Evolutionary conservation across 2,329 filamentous ascomycete genomes (phyloP).

Genomic region (Purpureocillium takamizusanense): DNA sequence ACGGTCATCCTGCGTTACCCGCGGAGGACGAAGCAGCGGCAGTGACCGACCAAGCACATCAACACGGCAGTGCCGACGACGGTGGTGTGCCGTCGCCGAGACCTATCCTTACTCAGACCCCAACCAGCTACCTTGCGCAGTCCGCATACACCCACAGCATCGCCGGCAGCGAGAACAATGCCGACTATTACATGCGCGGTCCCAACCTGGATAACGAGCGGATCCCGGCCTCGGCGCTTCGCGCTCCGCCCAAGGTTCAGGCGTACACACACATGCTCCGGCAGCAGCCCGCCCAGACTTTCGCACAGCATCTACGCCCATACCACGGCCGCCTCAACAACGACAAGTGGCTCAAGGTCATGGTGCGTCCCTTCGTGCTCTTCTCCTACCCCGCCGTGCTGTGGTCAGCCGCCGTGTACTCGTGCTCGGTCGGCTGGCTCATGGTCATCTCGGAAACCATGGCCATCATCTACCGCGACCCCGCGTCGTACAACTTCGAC

Average conservation of each 20-base stretch:
- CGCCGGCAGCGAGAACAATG: too few relatives aligned
- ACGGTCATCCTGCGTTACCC: too few relatives aligned
- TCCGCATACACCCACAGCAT: too few relatives aligned
- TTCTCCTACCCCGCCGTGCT: conserved; percentile 82
- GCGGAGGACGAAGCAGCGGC: too few relatives aligned
- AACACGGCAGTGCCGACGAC: too few relatives aligned
- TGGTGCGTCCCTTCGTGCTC: conserved; percentile 72
- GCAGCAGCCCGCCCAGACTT: conserved; percentile 59
- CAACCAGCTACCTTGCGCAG: too few relatives aligned
- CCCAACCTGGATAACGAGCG: conserved; percentile 33
- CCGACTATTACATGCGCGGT: conserved; percentile 3
- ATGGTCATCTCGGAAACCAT: conserved; percentile 90
- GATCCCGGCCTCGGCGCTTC: conserved; percentile 25
- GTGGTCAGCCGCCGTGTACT: conserved; percentile 79
- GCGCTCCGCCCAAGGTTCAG: conserved; percentile 23
- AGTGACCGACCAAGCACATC: too few relatives aligned
- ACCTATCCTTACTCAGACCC: too few relatives aligned
- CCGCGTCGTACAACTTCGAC: conserved; percentile 67
- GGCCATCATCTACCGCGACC: conserved; percentile 65
- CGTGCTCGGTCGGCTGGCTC: conserved; percentile 86
- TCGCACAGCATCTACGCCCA: conserved; percentile 62
- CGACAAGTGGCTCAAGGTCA: conserved; percentile 73
- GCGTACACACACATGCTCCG: conserved; percentile 65
- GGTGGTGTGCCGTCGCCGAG: too few relatives aligned
- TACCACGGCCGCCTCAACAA: conserved; percentile 71